Conservation (phyloP, 345 rosid species). For the Acer saccharum region DNA sequence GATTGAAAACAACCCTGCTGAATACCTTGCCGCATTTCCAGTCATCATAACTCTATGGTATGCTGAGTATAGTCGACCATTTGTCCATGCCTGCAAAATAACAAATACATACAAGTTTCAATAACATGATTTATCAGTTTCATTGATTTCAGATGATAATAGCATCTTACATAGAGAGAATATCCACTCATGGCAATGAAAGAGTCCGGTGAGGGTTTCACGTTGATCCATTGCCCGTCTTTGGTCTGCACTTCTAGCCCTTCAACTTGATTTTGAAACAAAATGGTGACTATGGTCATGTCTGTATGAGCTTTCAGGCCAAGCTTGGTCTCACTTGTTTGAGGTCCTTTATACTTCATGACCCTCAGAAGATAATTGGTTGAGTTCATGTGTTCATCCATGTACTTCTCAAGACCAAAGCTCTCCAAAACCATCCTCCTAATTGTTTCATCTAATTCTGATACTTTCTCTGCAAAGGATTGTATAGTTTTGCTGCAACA, state of each 20-base stretch:
- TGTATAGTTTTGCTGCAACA: slow-evolving; percentile 42
- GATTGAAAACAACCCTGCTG: slow-evolving; percentile 55
- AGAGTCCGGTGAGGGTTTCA: slow-evolving; percentile 53
- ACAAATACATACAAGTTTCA: too few species aligned
- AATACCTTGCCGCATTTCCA: slow-evolving; percentile 58
- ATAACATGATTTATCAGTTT: too few species aligned
- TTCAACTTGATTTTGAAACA: slow-evolving; percentile 62
- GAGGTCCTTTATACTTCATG: slow-evolving; percentile 61
- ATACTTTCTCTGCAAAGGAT: slow-evolving; percentile 35
- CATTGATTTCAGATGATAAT: not conserved
- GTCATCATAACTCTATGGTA: slow-evolving; percentile 73
- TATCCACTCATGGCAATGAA: slow-evolving; percentile 62
- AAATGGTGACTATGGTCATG: slow-evolving; percentile 61
- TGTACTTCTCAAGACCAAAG: slow-evolving; percentile 43
- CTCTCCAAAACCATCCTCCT: slow-evolving; percentile 63
- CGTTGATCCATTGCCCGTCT: slow-evolving; percentile 52
- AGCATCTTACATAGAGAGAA: slow-evolving; percentile 42
- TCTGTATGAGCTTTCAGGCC: slow-evolving; percentile 55
- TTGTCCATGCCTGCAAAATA: slow-evolving; percentile 57
- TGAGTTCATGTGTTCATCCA: slow-evolving; percentile 63
- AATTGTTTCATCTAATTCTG: slow-evolving; percentile 41
- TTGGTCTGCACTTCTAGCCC: slow-evolving; percentile 54
- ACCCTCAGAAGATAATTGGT: slow-evolving; percentile 54
- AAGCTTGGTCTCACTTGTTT: slow-evolving; percentile 45
- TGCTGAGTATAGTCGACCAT: slow-evolving; percentile 62